Percentiles rank a stretch among this genome's conserved stretches.
Evolutionary conservation across 2,329 filamentous ascomycete genomes (phyloP).

Genomic region (Pleoardoris graminearum): DNA sequence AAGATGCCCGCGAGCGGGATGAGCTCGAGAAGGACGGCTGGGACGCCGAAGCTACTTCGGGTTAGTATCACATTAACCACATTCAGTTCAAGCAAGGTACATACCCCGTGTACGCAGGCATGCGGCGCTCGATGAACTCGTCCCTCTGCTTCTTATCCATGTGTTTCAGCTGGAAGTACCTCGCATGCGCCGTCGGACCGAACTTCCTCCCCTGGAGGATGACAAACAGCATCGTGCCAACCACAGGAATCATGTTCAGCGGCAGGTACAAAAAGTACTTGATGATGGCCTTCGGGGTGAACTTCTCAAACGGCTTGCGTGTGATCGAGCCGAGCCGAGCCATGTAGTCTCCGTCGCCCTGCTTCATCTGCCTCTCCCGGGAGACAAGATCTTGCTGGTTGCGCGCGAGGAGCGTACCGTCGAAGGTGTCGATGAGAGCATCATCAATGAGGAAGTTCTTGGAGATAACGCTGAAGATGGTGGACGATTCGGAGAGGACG

Average conservation of each 20-base stretch:
- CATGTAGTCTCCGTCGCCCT: constrained; percentile 54
- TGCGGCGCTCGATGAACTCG: constrained; percentile 70
- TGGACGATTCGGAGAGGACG: constrained; percentile 57
- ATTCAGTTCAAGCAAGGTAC: neutral
- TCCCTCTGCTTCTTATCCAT: constrained; percentile 70
- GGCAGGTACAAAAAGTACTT: constrained; percentile 85
- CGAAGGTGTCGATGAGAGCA: constrained; percentile 85
- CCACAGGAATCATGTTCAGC: constrained; percentile 88
- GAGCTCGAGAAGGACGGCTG: constrained; percentile 81
- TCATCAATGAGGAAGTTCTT: constrained; percentile 79
- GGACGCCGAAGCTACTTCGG: constrained; percentile 64
- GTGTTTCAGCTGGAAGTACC: constrained; percentile 91
- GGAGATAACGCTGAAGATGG: constrained; percentile 57
- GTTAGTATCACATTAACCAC: neutral
- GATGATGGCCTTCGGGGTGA: constrained; percentile 64
- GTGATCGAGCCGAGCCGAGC: constrained; percentile 61
- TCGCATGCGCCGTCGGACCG: constrained; percentile 58
- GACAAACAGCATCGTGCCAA: constrained; percentile 82
- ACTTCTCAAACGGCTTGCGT: constrained; percentile 58
- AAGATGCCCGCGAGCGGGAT: constrained; percentile 80
- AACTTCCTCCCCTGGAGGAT: constrained; percentile 64
- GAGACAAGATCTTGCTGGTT: constrained; percentile 66
- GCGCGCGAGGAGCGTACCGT: constrained; percentile 65
- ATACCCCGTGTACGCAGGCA: constrained; percentile 78
- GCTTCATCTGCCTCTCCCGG: constrained; percentile 72